Conservation (phyloP, 2,329 filamentous ascomycete genomes). For the Colletotrichum graminicola region DNA sequence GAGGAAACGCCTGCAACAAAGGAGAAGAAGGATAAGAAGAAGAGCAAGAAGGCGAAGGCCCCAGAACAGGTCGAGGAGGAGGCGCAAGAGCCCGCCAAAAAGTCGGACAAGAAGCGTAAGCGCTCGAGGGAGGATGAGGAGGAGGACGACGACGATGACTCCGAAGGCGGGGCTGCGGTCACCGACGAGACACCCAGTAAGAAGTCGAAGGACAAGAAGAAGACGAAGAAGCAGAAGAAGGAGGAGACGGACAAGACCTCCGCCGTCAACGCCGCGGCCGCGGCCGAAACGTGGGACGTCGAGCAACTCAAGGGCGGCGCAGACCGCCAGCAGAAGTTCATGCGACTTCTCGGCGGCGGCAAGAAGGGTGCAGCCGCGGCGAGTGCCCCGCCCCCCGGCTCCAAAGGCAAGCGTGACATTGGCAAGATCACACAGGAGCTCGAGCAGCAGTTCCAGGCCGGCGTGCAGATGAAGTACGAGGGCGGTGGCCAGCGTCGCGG, state of each 20-base stretch:
- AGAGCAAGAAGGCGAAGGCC: conserved; percentile 43
- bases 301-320: conserved; percentile 63
- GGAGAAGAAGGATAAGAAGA: conserved; percentile 43
- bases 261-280: conserved; percentile 42
- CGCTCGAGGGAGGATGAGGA: conserved; percentile 39
- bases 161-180: conserved; percentile 38
- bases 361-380: conserved; percentile 54
- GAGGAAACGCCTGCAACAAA: conserved; percentile 42
- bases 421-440: conserved; percentile 63
- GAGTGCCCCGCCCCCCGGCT: conserved; percentile 29
- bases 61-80: conserved; percentile 26
- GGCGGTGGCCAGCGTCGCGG: conserved; percentile 62
- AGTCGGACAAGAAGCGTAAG: conserved; percentile 47
- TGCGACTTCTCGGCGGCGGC: conserved; percentile 67
- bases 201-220: conserved; percentile 47
- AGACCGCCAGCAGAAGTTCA: conserved; percentile 67
- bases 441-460: conserved; percentile 68
- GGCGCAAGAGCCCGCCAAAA: conserved; percentile 44
- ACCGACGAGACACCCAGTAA: conserved; percentile 46
- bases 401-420: conserved; percentile 48
- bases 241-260: conserved; percentile 43
- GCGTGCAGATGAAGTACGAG: conserved; percentile 69
- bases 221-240: conserved; percentile 44
- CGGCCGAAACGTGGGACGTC: conserved; percentile 66
- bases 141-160: conserved; percentile 39